Evolutionary conservation across 108 stramenopile genomes (phyloP), one percentile per base, ranked within the genome.

Genomic region (Cyclotella choctawhatcheeana): DNA sequence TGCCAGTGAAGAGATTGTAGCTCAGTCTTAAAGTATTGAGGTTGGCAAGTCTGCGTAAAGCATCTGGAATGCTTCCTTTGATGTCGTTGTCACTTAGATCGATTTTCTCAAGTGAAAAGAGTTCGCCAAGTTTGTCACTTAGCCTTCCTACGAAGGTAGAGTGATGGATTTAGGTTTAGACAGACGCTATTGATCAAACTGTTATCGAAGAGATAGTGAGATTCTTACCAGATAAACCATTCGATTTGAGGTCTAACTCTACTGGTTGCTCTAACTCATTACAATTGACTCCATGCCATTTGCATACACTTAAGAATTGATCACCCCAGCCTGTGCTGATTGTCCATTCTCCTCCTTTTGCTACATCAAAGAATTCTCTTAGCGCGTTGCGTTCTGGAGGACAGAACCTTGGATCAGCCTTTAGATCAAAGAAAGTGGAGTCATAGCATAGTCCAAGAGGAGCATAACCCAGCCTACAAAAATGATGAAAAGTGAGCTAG

Each of bases 1-100:
- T n/a, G n/a, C n/a, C n/a, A n/a, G 56, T 81, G 37, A 91, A 79
- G 2, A 68, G 77, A 48, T 85, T 92, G 44, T 88, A 71, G 44
- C 71, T 69, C 10, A 93, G 58, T 12, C 60, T 56, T 3, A 93
- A 52, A 18, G 69, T 64, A 31, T 65, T 48, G 14, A 93, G 83
- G 37, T 76, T 58, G 20, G 72, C 50, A 10, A 90, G 56, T 2
- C 71, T 40, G 0, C 83, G 85, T 34, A 94, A 81, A 26, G 73
- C 72, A 0, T 59, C 17, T 51, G 93, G 89, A 43, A 94, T 64
- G 2, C 76, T 44, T n/a, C 92, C 92, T 66, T 75, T 64, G 24
- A 47, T 62, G 33, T 58, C 40, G 6, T 85, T 92, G 17, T 88
- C 74, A 47, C 67, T 73, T 44, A 93, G 54, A 47, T 66, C 76